Evolutionary conservation across 371 early-diverging fungal species (phyloP), one percentile per base, ranked within the genome.

Genomic region (Syncephalastrum sp.): DNA sequence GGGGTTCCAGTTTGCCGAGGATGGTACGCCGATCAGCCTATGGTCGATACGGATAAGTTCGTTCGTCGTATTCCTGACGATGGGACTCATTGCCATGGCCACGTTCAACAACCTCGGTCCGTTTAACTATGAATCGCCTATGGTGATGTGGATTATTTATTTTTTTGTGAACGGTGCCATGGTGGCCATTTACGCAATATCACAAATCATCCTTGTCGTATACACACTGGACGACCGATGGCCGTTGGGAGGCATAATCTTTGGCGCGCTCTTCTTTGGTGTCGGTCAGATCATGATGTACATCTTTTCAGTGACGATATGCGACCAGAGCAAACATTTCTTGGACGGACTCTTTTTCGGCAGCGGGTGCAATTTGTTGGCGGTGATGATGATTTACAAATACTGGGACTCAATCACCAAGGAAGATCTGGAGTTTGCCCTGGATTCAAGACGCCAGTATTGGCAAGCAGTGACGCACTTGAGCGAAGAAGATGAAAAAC

Each of bases 311-410:
- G 63, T 70, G 24, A 60, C 78, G 56, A 76, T 94, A 16, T 95
- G 96, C 70, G 82, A 87, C 42, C 68, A 82, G 42, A 82, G 86
- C 27, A 86, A 87, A 60, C 96, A 95, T 73, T 94, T 94, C 63
- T 70, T 95, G 29, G 96, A 95, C 72, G 95, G 95, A 16, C 60
- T 91, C 62, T 95, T 95, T 80, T 91, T 95, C 74, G 91, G 90
- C 19, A 78, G 81, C 8, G 88, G 87, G 41, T 91, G 79, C 67
- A 90, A 85, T 33, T 72, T 95, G 54, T 74, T 95, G 45, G 82
- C 88, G 8, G 93, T 95, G 33, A 95, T 95, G 95, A 94, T 95
- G 93, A 85, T 94, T 5, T 95, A 95, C 82, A 95, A 95, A 69
- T 95, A 89, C 73, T 95, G 95, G 95, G 94, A 95, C 70, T 85